Evolutionary conservation across 805 yeast genomes (phyloP).

Genomic region (Sporopachydermia lactativora): DNA sequence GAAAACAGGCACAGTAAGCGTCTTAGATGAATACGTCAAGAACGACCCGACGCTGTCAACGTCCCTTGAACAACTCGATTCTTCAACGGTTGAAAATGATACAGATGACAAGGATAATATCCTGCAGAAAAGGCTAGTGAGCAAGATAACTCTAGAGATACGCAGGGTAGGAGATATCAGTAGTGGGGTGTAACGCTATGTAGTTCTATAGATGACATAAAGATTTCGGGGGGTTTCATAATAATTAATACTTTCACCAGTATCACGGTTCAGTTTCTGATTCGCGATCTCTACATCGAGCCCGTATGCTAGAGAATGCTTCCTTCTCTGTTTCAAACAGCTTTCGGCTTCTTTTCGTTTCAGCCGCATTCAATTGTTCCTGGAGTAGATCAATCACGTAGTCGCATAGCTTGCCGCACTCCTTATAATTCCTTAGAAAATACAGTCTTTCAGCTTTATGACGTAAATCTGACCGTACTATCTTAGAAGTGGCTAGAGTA

Average conservation of each 20-base stretch:
- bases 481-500: background rate
- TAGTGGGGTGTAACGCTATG: no score
- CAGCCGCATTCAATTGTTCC: background rate
- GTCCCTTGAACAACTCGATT: no score
- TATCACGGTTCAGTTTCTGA: no score
- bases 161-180: no score
- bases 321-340: background rate
- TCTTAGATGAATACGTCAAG: conserved; percentile 49
- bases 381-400: background rate
- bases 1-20: conserved; percentile 48
- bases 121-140: background rate
- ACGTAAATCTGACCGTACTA: background rate
- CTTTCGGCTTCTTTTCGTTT: background rate
- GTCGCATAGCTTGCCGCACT: background rate
- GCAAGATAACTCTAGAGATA: background rate
- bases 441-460: background rate
- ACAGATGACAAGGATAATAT: no score
- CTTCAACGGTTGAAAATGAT: no score
- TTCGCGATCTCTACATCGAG: background rate
- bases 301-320: background rate
- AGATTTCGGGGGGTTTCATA: no score
- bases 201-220: no score
- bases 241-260: no score
- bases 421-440: background rate
- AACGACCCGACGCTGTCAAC: no score